phyloP scores from a whole-genome alignment of 2,329 filamentous ascomycete genomes.

The Raffaelea deltoideospora region DNA sequence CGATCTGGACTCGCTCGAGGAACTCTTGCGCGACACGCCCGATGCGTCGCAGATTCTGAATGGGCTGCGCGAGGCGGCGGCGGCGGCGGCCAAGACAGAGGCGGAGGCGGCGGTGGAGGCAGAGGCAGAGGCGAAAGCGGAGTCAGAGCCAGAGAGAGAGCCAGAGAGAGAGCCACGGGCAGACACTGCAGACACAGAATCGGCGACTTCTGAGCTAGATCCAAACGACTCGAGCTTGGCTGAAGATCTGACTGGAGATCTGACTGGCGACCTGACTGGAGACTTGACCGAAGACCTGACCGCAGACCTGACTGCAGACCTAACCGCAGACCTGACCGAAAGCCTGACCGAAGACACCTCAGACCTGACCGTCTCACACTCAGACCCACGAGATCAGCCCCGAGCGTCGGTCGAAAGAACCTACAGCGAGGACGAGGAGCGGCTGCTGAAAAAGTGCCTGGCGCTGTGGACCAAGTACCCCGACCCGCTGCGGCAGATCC shows the following conservation, averaged over 20 bases:
- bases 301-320: too few relatives aligned
- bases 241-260: too few relatives aligned
- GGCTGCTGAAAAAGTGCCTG: constrained; percentile 39
- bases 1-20: constrained; percentile 38
- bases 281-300: too few relatives aligned
- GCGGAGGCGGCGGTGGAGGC: constrained; percentile 6
- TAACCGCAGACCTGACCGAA: constrained; percentile 11
- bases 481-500: constrained; percentile 38
- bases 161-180: neutral
- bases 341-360: too few relatives aligned
- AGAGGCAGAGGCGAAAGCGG: neutral
- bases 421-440: constrained; percentile 29
- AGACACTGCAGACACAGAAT: neutral
- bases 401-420: constrained; percentile 10
- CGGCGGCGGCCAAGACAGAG: constrained; percentile 5
- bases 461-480: constrained; percentile 50
- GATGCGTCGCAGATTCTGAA: constrained; percentile 30
- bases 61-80: neutral
- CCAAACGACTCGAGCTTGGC: too few relatives aligned
- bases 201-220: too few relatives aligned
- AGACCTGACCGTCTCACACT: too few relatives aligned
- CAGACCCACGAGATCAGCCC: too few relatives aligned
- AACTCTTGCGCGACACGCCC: constrained; percentile 42
- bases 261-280: too few relatives aligned
- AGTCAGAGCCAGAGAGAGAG: neutral